phyloP scores from a whole-genome alignment of 768 basidiomycete genomes.

The Cubamyces lactineus region DNA sequence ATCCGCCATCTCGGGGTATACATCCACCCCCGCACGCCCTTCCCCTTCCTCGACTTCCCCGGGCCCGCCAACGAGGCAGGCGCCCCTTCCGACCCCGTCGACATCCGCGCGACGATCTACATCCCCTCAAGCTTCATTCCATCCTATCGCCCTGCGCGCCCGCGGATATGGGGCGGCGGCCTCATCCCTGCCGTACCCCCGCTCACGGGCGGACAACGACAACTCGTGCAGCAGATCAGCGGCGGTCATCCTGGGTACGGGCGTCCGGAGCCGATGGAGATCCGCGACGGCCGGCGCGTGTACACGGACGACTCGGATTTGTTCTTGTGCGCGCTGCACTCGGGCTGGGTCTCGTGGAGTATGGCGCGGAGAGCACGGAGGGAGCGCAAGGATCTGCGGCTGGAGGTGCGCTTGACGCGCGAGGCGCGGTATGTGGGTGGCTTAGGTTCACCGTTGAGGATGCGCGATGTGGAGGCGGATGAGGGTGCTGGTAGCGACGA shows the following conservation, averaged over 20 bases:
- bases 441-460: conserved; percentile 37
- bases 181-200: conserved; percentile 44
- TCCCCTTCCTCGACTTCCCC: conserved; percentile 48
- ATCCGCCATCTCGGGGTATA: conserved; percentile 54
- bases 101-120: conserved; percentile 50
- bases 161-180: conserved; percentile 75
- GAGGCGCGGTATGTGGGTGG: conserved; percentile 51
- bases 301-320: conserved; percentile 83
- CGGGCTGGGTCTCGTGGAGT: conserved; percentile 54
- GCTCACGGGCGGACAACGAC: conserved; percentile 28
- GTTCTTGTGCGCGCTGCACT: conserved; percentile 68
- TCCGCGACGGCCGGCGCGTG: conserved; percentile 49
- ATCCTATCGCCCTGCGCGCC: conserved; percentile 51
- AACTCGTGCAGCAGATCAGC: conserved; percentile 24
- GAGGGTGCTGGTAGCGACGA: conserved; percentile 21
- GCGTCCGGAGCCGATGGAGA: conserved; percentile 30
- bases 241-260: conserved; percentile 23
- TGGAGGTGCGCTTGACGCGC: conserved; percentile 46
- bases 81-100: conserved; percentile 27
- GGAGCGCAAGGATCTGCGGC: conserved; percentile 43
- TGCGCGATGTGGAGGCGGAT: conserved; percentile 2
- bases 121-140: conserved; percentile 66
- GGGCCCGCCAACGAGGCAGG: conserved; percentile 14
- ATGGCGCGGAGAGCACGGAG: conserved; percentile 42
- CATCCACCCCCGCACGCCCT: conserved; percentile 59